Base-by-base conservation (phyloP, 2,329 filamentous ascomycete genomes). In the Xylariomycetidae sp. region DNA sequence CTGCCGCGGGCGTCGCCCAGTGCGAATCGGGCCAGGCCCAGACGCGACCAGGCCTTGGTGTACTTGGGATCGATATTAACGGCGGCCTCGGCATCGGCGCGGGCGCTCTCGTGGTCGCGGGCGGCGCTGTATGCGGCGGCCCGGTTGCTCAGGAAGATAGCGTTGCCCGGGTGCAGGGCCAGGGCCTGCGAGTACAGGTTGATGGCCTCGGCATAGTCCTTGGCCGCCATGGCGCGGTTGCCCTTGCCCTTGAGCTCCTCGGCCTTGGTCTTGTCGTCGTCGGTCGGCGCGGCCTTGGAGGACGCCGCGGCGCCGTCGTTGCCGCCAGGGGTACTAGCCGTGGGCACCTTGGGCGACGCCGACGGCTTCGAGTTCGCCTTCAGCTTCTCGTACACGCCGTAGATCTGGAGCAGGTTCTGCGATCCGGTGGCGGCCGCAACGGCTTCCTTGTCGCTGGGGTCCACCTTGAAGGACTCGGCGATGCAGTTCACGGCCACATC, bases 81-180 rank as follows among this genome's bases (percentile, higher is more conserved):
- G 35, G 92, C 92, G 45, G 92, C 77, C 67, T 97, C 90, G 29
- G 92, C 92, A 61, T 98, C 92, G 41, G 82, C 72, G 50, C 79
- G 81, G 10, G 92, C 92, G 42, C 85, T 81, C 42, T 83, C 79
- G 67, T 97, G 89, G 64, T 95, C 82, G 50, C 81, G 78, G 42
- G 80, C 80, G 15, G 88, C 90, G 17, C 82, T 88, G 72, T 94
- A 86, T 5, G 92, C 92, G 29, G 92, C 92, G 9, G 92, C 92
- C 48, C 92, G 88, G 77, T 98, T 98, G 44, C 88, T 95, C 25
- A 98, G 83, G 73, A 92, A 98, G 63, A 98, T 92, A 25, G 89
- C 86, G 67, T 98, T 97, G 46, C 77, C 70, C 2, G 92, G 88
- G 48, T 86, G 67, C 33, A 96, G 70, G 36, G 77, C 73, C 16